Conservation (phyloP, 495 filamentous ascomycete genomes). For the Penicillium salamii region DNA sequence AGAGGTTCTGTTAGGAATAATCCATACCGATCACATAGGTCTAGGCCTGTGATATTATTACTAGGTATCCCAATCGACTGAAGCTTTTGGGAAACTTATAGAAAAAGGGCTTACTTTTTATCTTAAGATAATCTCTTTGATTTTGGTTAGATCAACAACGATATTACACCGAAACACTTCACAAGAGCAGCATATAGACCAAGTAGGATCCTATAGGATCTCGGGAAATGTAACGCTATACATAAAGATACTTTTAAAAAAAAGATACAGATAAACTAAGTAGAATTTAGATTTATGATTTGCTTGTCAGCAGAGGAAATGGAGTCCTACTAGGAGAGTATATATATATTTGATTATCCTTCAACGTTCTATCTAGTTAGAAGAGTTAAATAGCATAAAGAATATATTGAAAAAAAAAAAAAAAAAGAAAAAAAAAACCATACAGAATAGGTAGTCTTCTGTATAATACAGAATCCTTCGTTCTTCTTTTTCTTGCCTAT, state of each 20-base stretch:
- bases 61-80: not conserved
- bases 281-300: not conserved
- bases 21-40: slow-evolving; percentile 2
- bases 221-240: slow-evolving; percentile 1
- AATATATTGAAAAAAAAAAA: slow-evolving; percentile 5
- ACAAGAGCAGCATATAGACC: not conserved
- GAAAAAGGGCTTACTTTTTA: no score
- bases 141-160: not conserved
- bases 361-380: slow-evolving; percentile 1
- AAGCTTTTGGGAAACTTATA: not conserved
- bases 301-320: not conserved
- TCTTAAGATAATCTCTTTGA: no score
- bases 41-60: slow-evolving; percentile 3
- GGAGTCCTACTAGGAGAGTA: not conserved
- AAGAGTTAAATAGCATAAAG: slow-evolving; percentile 17
- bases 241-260: slow-evolving; percentile 4
- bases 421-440: no score
- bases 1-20: slow-evolving; percentile 7
- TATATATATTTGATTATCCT: slow-evolving; percentile 5
- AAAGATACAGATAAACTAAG: slow-evolving; percentile 3
- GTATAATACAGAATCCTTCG: slow-evolving; percentile 21
- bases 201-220: not conserved
- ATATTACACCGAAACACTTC: not conserved
- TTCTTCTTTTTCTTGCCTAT: slow-evolving; percentile 22
- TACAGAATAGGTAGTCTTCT: slow-evolving; percentile 14